Evolutionary conservation across 257 asterid species (phyloP), one percentile per base, ranked within the genome.

Genomic region (Knoxia roxburghii): DNA sequence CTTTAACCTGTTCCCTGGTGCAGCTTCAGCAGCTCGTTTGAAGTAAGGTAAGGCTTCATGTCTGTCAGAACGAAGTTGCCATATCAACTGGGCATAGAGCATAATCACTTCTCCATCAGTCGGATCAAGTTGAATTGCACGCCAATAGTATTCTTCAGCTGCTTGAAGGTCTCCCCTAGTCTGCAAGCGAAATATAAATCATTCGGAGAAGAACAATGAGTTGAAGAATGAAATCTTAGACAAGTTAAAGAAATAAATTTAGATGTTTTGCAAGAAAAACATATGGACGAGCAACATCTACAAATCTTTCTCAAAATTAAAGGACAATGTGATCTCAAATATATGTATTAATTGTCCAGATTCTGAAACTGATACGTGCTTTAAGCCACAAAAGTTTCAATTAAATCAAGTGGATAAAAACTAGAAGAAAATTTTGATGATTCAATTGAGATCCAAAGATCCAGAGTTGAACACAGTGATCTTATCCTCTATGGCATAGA

Each of bases 1-100:
- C 64, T 78, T 79, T n/a, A n/a, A 90, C 99, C 95, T 80, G 68
- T 90, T 79, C 14, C 62, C 49, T 23, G 96, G 95, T 67, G 88
- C 74, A 13, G 84, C 95, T 56, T 85, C 76, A 71, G 82, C 73
- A 5, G 99, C 96, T 69, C 72, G 83, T 70, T 86, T 81, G 46
- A 82, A 93, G 82, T 78, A 88, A 54, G 86, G 61, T 7, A 53
- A 40, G 7, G 97, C 96, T 78, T 77, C 84, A 20, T 78, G 71
- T 55, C 67, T 81, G 81, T 93, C 89, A 1, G 40, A 76, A 69
- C 80, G 82, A 63, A 88, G 89, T 80, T 83, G 75, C 97, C 95
- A 93, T 53, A 84, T 71, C 73, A 93, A 37, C 61, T 70, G 70
- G 32, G 99, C 99, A 56, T 85, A 88, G 32, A 73, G 73, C 45